Conservation (phyloP, 2,329 filamentous ascomycete species). For the Ceratocystis harringtonii region DNA sequence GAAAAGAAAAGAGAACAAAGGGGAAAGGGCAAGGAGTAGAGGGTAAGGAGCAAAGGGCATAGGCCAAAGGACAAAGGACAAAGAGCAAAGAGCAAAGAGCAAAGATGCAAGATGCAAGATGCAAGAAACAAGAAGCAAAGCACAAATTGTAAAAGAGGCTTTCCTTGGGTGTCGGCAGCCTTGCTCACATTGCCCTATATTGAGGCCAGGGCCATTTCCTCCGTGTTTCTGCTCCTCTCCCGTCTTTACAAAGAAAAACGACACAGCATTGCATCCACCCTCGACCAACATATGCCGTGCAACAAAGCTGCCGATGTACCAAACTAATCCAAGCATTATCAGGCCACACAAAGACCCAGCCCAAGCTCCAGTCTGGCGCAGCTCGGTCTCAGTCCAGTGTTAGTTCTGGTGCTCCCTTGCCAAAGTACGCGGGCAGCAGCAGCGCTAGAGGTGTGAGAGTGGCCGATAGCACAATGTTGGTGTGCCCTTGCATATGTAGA, state of each 20-base stretch:
- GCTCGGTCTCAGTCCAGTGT: not conserved
- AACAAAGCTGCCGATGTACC: not conserved
- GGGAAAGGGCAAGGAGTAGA: no score
- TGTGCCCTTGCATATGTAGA: not conserved
- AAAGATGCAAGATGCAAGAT: no score
- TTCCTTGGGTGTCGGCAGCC: not conserved
- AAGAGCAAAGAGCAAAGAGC: no score
- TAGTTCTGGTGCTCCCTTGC: not conserved
- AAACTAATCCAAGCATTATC: not conserved
- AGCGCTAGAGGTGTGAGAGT: no score
- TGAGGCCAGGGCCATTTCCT: not conserved
- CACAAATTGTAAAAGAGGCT: not conserved
- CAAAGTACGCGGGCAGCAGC: no score
- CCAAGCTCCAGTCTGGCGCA: not conserved
- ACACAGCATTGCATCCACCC: not conserved
- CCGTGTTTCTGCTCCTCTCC: no score
- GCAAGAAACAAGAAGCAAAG: no score
- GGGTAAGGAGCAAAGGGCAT: no score
- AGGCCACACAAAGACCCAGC: not conserved
- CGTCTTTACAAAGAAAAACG: not conserved
- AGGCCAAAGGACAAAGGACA: no score
- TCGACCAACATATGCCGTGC: not conserved
- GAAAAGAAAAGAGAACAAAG: no score
- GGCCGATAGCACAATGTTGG: no score
- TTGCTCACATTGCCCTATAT: not conserved